Evolutionary conservation across 352 stramenopile species (phyloP).

Genomic region (Globisporangium lucens): DNA sequence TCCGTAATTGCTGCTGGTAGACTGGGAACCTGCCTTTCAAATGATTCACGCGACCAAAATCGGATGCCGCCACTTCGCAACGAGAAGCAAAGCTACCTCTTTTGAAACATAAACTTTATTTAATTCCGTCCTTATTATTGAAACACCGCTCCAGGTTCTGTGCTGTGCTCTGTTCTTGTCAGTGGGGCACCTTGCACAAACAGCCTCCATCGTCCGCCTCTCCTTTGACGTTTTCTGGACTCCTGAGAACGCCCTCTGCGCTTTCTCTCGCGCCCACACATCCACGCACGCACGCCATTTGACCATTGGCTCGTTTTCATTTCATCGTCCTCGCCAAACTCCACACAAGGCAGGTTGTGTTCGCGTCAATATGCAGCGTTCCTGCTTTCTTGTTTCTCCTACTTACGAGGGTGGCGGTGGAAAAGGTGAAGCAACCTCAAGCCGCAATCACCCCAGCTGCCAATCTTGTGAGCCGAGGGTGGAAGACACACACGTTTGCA

Average conservation of each 20-base stretch:
- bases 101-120: not conserved
- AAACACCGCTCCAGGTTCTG: not conserved
- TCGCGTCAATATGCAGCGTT: not conserved
- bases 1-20: not conserved
- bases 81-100: not conserved
- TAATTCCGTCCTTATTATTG: not conserved
- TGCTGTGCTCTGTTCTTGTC: not conserved
- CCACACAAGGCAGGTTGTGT: not conserved
- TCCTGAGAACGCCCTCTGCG: conserved; percentile 10
- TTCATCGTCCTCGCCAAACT: not conserved
- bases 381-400: not conserved
- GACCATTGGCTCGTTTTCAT: not conserved
- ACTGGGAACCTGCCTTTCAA: not conserved
- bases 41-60: not conserved
- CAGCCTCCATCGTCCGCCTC: not conserved
- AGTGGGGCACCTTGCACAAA: no score
- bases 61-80: not conserved
- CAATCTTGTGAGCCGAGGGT: not conserved
- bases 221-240: conserved; percentile 8
- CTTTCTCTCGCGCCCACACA: not conserved
- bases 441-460: not conserved
- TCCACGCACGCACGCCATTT: not conserved
- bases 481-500: not conserved
- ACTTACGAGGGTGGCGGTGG: not conserved
- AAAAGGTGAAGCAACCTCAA: not conserved